phyloP scores from a whole-genome alignment of 176 grass and related monocot genomes.

The Bonia amplexicaulis region DNA sequence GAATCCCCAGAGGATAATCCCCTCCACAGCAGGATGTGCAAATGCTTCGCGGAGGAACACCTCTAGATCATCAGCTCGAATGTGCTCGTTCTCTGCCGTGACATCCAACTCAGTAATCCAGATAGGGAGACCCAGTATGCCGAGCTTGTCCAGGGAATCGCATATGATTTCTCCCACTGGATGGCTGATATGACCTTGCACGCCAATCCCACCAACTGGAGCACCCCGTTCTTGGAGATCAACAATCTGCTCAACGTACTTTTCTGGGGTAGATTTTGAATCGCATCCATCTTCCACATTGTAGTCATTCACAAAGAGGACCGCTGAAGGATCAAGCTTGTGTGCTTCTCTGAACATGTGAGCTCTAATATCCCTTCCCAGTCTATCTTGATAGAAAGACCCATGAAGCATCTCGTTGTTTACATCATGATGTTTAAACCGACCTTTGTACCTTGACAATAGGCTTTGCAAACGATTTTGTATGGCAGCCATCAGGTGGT shows the following conservation, averaged over 20 bases:
- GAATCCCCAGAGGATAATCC: slow-evolving; percentile 86
- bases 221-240: slow-evolving; percentile 85
- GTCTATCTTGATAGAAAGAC: slow-evolving; percentile 85
- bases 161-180: slow-evolving; percentile 93
- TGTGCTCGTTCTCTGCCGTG: slow-evolving; percentile 65
- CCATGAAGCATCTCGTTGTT: slow-evolving; percentile 99
- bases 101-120: slow-evolving; percentile 96
- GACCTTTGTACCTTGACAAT: slow-evolving; percentile 77
- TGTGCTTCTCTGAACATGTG: slow-evolving; percentile 94
- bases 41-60: slow-evolving; percentile 79
- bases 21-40: slow-evolving; percentile 71
- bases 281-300: slow-evolving; percentile 96
- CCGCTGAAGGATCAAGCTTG: slow-evolving; percentile 72
- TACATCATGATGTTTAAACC: slow-evolving; percentile 89
- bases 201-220: slow-evolving; percentile 80
- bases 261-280: slow-evolving; percentile 78
- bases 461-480: slow-evolving; percentile 66
- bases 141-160: slow-evolving; percentile 80
- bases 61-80: slow-evolving; percentile 91
- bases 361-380: slow-evolving; percentile 87
- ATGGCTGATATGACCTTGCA: slow-evolving; percentile 87
- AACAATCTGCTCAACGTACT: slow-evolving; percentile 70
- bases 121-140: slow-evolving; percentile 77
- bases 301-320: slow-evolving; percentile 96
- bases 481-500: slow-evolving; percentile 69